Evolutionary conservation across 2,329 filamentous ascomycete species (phyloP), one percentile per base, ranked within the genome.

Genomic region (Penicillium sp.): DNA sequence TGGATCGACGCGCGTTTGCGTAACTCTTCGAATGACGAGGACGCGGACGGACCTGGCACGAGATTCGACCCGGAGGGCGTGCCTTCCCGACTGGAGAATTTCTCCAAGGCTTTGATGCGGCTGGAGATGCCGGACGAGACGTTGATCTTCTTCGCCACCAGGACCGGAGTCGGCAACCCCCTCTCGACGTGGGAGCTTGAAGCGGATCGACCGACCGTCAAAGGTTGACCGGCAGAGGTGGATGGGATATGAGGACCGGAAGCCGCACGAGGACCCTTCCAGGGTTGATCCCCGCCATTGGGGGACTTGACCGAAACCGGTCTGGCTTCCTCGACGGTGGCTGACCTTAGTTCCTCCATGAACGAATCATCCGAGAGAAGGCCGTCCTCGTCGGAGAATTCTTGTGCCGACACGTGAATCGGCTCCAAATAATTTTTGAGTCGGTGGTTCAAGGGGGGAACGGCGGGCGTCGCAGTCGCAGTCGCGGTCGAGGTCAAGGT

Each of bases 111-210:
- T 68, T 95, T 94, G 66, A 97, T 97, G 37, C 93, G 85, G 66
- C 91, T 88, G 3, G 91, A 94, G 51, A 98, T 96, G 57, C 88
- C 90, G 7, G 87, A 90, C 6, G 89, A 90, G 25, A 97, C 80
- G 60, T 88, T 93, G 55, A 84, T 78, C 66, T 90, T 94, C 65
- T 87, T 89, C 3, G 80, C 74, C 40, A 77, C 73, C 43, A 85
- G 63, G 11, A 78, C 68, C n/a, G 70, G 67, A 34, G 63, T 63
- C 27, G 63, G 50, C 12, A 68, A 61, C n/a, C 55, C 55, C 32
- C 58, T 57, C 11, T 67, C 66, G 12, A 56, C 49, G 42, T 65
- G 67, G 24, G 68, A 59, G 40, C 64, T 66, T 7, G 71, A 73
- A 28, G 67, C 60, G 27, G 71, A 73, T 50, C 71, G 62, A 43